phyloP scores from a whole-genome alignment of 176 grass and related monocot species.

The Musa troglodytarum region DNA sequence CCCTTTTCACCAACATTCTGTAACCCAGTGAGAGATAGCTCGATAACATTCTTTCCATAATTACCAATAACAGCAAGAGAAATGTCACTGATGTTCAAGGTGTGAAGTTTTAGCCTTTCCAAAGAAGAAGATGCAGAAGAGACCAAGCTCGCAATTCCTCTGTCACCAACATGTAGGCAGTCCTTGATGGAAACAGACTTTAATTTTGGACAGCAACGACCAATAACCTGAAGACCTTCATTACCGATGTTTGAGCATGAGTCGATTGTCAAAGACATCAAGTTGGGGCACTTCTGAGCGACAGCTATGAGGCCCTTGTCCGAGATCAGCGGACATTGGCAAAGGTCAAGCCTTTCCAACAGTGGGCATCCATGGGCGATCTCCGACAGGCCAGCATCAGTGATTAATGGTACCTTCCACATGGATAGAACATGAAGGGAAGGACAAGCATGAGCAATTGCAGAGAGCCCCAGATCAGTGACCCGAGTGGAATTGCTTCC shows the following conservation, averaged over 20 bases:
- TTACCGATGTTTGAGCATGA: slow-evolving; percentile 51
- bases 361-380: slow-evolving; percentile 54
- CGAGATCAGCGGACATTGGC: slow-evolving; percentile 56
- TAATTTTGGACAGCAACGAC: slow-evolving; percentile 47
- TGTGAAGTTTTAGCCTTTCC: slow-evolving; percentile 60
- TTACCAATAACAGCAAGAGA: slow-evolving; percentile 72
- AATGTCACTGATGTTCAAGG: slow-evolving; percentile 64
- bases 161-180: slow-evolving; percentile 46
- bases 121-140: slow-evolving; percentile 40
- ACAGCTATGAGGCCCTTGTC: slow-evolving; percentile 53
- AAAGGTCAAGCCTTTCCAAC: slow-evolving; percentile 62
- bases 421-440: slow-evolving; percentile 46
- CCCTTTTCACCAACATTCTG: slow-evolving; percentile 56
- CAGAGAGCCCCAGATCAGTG: slow-evolving; percentile 59
- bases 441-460: slow-evolving; percentile 46
- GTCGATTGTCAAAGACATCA: slow-evolving; percentile 41
- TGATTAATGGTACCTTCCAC: slow-evolving; percentile 63
- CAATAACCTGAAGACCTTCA: slow-evolving; percentile 48
- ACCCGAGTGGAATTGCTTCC: slow-evolving; percentile 60
- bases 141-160: slow-evolving; percentile 59
- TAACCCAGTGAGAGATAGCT: slow-evolving; percentile 53
- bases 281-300: slow-evolving; percentile 49
- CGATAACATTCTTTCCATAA: slow-evolving; percentile 55
- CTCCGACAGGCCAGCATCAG: slow-evolving; percentile 52
- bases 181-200: slow-evolving; percentile 67